Conservation (phyloP, 139 green algal species). For the Ettlia oleoabundans region DNA sequence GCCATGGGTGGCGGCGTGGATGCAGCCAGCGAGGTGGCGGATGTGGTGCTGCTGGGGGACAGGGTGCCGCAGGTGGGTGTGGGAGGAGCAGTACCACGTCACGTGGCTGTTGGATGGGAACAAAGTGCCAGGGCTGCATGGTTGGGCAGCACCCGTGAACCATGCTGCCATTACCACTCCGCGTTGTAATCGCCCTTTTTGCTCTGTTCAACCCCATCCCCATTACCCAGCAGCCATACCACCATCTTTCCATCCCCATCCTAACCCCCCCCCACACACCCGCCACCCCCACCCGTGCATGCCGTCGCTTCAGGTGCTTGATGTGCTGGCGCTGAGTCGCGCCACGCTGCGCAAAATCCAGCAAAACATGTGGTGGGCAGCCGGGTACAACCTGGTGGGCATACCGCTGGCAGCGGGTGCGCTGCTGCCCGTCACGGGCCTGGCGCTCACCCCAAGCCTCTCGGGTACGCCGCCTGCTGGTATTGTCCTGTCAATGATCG, state of each 20-base stretch:
- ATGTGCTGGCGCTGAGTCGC: conserved; percentile 76
- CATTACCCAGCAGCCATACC: too few relatives aligned
- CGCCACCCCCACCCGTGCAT: too few relatives aligned
- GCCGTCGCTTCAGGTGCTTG: conserved; percentile 67
- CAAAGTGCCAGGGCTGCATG: too few relatives aligned
- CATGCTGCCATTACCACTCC: too few relatives aligned
- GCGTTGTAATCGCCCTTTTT: too few relatives aligned
- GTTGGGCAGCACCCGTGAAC: too few relatives aligned
- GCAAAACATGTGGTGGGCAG: conserved; percentile 91
- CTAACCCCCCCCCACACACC: too few relatives aligned
- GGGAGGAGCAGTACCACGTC: too few relatives aligned
- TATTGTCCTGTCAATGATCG: background rate
- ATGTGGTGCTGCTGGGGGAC: conserved; percentile 85
- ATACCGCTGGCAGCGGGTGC: conserved; percentile 76
- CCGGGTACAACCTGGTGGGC: conserved; percentile 87
- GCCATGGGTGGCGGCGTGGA: conserved; percentile 81
- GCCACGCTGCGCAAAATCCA: conserved; percentile 86
- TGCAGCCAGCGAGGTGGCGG: conserved; percentile 71
- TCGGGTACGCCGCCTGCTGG: conserved; percentile 37
- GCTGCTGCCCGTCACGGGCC: conserved; percentile 54
- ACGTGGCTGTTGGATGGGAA: too few relatives aligned
- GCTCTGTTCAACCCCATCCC: too few relatives aligned
- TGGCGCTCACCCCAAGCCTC: conserved; percentile 65
- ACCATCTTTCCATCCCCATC: too few relatives aligned
- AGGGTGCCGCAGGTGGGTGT: conserved; percentile 65